Conservation (phyloP, 305 asterid species). For the Nicotiana rustica region DNA sequence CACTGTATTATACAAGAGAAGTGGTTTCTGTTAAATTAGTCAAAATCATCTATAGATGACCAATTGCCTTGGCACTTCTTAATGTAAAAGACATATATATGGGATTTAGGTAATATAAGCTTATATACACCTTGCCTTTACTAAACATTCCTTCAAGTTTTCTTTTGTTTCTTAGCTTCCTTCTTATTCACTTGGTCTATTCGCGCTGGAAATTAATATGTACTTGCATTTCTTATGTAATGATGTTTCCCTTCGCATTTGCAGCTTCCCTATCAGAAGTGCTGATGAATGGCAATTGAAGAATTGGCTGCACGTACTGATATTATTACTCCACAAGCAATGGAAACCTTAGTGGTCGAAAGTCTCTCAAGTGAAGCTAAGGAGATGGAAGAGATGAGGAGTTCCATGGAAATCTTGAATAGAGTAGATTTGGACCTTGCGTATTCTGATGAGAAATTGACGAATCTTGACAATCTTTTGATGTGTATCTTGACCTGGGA, state of each 20-base stretch:
- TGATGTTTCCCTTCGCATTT: slow-evolving; percentile 12
- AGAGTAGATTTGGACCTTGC: slow-evolving; percentile 66
- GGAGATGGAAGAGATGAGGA: slow-evolving; percentile 56
- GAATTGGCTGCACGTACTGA: slow-evolving; percentile 25
- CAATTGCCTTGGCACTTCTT: neutral
- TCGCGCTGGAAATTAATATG: neutral
- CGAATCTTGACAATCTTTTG: slow-evolving; percentile 68
- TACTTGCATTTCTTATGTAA: neutral
- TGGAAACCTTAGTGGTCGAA: slow-evolving; percentile 47
- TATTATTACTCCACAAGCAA: slow-evolving; percentile 21
- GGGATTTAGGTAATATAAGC: neutral
- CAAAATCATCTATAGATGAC: neutral
- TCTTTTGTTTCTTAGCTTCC: neutral
- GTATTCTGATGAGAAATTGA: slow-evolving; percentile 67
- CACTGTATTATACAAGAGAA: neutral
- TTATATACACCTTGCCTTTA: neutral
- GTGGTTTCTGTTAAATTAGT: neutral
- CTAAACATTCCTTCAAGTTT: neutral
- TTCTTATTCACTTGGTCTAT: neutral
- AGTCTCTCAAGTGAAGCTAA: slow-evolving; percentile 43
- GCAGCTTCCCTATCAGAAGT: slow-evolving; percentile 9
- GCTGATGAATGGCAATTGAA: slow-evolving; percentile 25
- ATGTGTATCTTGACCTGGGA: slow-evolving; percentile 52
- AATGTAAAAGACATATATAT: neutral
- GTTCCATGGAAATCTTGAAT: slow-evolving; percentile 53